A percentile compares a stretch with the other conserved stretches of the same genome.
Evolutionary conservation across 192 early-diverging fungal genomes (phyloP).

Genomic region (Pilaira anomala): DNA sequence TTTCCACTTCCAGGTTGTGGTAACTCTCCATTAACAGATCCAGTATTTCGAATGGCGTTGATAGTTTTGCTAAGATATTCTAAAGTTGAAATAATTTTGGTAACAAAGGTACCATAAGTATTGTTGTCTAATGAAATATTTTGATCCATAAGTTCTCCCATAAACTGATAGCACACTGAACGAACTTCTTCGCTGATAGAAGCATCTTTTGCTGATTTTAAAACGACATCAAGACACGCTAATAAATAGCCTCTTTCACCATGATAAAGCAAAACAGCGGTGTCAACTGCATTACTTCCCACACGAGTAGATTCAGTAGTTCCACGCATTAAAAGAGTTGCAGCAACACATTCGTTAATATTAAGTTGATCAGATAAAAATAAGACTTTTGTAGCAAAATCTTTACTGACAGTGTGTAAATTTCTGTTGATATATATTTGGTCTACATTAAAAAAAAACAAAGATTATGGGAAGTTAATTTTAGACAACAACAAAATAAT

Average conservation of each 20-base stretch:
- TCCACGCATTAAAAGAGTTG: slow-evolving; percentile 59
- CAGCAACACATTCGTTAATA: slow-evolving; percentile 74
- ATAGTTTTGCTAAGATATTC: slow-evolving; percentile 47
- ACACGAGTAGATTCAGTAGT: slow-evolving; percentile 49
- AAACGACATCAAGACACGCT: slow-evolving; percentile 49
- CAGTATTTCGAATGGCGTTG: slow-evolving; percentile 40
- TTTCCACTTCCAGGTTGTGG: slow-evolving; percentile 11
- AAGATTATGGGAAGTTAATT: neutral
- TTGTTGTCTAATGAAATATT: neutral
- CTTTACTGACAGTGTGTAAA: slow-evolving; percentile 58
- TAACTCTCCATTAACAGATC: slow-evolving; percentile 19
- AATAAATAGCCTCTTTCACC: slow-evolving; percentile 62
- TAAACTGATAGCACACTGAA: slow-evolving; percentile 40
- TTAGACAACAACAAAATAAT: neutral
- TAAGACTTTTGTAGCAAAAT: slow-evolving; percentile 62
- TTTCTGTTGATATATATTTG: slow-evolving; percentile 55
- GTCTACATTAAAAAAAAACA: slow-evolving; percentile 28
- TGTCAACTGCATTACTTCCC: slow-evolving; percentile 57
- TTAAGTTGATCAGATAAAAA: slow-evolving; percentile 78
- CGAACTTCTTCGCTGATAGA: slow-evolving; percentile 44
- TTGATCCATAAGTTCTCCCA: slow-evolving; percentile 36
- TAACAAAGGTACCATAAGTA: slow-evolving; percentile 44
- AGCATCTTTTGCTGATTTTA: slow-evolving; percentile 48
- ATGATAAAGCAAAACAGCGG: slow-evolving; percentile 66
- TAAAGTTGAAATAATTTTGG: slow-evolving; percentile 50